Conservation (phyloP, 108 stramenopile genomes). For the Seminavis robusta region DNA sequence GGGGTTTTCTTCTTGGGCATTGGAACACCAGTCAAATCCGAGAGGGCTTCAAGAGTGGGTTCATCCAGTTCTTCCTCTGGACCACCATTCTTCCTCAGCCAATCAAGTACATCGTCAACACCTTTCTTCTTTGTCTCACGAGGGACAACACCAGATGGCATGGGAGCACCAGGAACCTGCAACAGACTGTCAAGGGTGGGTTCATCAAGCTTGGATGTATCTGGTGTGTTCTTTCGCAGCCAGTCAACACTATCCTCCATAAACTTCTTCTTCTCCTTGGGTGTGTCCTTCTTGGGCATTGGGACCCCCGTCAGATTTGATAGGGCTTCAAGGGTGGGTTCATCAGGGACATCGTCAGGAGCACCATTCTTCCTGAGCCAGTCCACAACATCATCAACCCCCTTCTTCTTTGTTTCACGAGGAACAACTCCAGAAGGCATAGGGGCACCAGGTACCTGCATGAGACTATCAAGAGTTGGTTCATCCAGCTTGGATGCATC, state of each 20-base stretch:
- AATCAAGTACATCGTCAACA: constrained; percentile 1
- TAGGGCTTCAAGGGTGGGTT: not conserved
- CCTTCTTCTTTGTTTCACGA: not conserved
- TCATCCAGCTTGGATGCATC: constrained; percentile 6
- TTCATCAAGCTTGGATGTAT: constrained; percentile 1
- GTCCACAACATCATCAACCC: constrained; percentile 19
- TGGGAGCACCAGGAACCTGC: not conserved
- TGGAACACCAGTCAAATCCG: not conserved
- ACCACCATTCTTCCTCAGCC: constrained; percentile 1
- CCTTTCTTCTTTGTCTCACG: not conserved
- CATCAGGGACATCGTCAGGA: not conserved
- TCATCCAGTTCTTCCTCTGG: not conserved
- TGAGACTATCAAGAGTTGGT: not conserved
- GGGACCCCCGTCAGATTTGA: not conserved
- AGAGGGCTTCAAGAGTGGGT: not conserved
- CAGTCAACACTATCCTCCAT: constrained; percentile 30
- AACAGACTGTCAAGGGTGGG: not conserved
- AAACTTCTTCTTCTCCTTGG: constrained; percentile 6
- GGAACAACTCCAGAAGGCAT: not conserved
- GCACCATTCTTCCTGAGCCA: constrained; percentile 5
- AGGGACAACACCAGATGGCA: not conserved
- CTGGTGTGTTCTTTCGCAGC: constrained; percentile 14
- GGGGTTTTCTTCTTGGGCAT: not conserved
- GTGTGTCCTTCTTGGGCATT: not conserved
- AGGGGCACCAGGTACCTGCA: not conserved